A percentile compares a stretch with the other conserved stretches of the same genome.
Evolutionary conservation across 768 basidiomycete genomes (phyloP).

Genomic region (Rhizopogon sp.): DNA sequence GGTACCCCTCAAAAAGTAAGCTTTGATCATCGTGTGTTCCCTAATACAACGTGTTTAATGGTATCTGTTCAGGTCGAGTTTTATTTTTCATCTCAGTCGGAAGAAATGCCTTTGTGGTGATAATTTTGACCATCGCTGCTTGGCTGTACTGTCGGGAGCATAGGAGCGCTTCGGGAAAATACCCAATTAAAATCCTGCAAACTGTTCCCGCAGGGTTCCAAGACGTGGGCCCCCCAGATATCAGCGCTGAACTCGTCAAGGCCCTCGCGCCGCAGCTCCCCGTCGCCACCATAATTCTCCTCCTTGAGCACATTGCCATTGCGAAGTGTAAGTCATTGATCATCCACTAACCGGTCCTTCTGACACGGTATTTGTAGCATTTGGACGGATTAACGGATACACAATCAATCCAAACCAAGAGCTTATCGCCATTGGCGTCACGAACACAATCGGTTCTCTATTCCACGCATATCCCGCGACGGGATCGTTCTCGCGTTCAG

Average conservation of each 20-base stretch:
- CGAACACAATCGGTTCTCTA: slow-evolving; percentile 84
- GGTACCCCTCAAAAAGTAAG: slow-evolving; percentile 61
- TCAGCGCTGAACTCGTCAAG: slow-evolving; percentile 46
- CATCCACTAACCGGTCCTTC: neutral
- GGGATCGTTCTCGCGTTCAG: slow-evolving; percentile 97
- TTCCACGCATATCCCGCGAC: slow-evolving; percentile 95
- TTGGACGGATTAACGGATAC: slow-evolving; percentile 93
- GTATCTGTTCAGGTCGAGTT: slow-evolving; percentile 41
- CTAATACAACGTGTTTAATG: neutral
- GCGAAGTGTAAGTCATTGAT: slow-evolving; percentile 67
- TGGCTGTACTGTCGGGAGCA: slow-evolving; percentile 79
- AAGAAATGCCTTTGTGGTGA: slow-evolving; percentile 83
- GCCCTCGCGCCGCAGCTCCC: slow-evolving; percentile 77
- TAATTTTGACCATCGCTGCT: slow-evolving; percentile 81
- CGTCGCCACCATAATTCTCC: slow-evolving; percentile 81
- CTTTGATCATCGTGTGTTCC: neutral
- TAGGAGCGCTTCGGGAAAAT: slow-evolving; percentile 52
- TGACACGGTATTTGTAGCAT: slow-evolving; percentile 48
- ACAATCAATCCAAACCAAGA: slow-evolving; percentile 94
- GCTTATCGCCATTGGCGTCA: slow-evolving; percentile 95
- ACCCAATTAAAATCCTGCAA: slow-evolving; percentile 80
- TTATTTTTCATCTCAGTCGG: slow-evolving; percentile 79
- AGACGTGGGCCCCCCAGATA: slow-evolving; percentile 41
- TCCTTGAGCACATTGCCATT: slow-evolving; percentile 96
- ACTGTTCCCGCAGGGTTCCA: slow-evolving; percentile 84